These are phyloP conservation scores for Aegilops bicornis DNA, from an alignment of 176 grass and related monocot genomes.

Conservation along the genomic window DNA sequence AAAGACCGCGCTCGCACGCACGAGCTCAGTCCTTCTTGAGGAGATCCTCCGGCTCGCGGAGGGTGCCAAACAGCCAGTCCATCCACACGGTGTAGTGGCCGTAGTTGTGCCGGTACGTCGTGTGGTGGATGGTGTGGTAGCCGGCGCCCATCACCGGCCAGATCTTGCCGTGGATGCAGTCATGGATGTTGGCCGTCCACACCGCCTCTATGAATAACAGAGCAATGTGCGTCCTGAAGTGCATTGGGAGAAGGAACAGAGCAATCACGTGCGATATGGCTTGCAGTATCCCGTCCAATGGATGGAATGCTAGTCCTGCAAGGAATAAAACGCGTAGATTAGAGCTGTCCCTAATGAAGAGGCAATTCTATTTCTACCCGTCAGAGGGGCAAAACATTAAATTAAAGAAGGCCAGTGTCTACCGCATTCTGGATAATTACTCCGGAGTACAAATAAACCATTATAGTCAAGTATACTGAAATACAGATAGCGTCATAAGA, in stretches of 20 bases:
- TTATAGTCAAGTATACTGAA: not conserved
- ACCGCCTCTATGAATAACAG: conserved; percentile 72
- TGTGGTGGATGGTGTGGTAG: conserved; percentile 97
- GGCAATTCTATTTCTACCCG: not conserved
- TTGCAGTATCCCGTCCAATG: conserved; percentile 93
- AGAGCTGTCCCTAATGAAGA: not conserved
- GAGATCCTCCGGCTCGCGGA: conserved; percentile 72
- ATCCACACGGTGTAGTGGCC: conserved; percentile 96
- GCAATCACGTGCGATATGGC: conserved; percentile 81
- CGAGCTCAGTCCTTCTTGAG: conserved; percentile 53
- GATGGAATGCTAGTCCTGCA: conserved; percentile 89
- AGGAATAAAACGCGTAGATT: not conserved
- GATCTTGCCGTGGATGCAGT: conserved; percentile 92
- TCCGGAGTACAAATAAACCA: not conserved
- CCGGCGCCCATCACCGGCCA: conserved; percentile 98
- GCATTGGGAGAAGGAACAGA: conserved; percentile 63
- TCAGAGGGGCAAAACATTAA: not conserved
- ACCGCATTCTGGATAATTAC: too few species aligned
- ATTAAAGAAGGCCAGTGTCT: not conserved
- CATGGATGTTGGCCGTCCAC: conserved; percentile 96
- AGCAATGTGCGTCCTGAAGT: conserved; percentile 62
- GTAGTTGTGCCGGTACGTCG: conserved; percentile 95
- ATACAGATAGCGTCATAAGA: too few species aligned
- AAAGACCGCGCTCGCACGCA: not conserved
- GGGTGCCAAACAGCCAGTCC: conserved; percentile 95